A percentile compares a stretch with the other conserved stretches of the same genome.
Conservation (phyloP, 2,329 filamentous ascomycete species). For the Byssoonygena ceratinophila region DNA sequence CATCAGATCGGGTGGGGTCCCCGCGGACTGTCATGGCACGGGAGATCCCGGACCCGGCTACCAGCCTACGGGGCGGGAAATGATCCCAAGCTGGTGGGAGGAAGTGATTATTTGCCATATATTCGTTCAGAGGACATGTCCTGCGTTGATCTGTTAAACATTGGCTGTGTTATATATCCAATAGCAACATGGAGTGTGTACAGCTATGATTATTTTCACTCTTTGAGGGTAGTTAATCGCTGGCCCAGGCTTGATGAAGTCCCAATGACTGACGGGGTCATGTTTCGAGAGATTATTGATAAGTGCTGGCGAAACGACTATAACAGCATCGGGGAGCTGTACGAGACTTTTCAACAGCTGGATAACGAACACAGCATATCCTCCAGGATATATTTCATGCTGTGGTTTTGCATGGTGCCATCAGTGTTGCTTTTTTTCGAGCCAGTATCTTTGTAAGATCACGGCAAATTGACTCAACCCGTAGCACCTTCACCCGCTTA, state of each 20-base stretch:
- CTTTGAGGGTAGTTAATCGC: too few species aligned
- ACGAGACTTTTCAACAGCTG: constrained; percentile 9
- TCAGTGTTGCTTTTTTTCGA: constrained; percentile 2
- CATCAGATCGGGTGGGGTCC: too few species aligned
- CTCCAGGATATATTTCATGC: constrained; percentile 15
- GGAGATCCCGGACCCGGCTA: too few species aligned
- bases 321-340: constrained; percentile 5
- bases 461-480: too few species aligned
- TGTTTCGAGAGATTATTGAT: constrained; percentile 10
- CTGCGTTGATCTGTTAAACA: constrained; percentile 15
- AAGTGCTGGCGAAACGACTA: constrained; percentile 13
- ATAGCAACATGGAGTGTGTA: constrained; percentile 15
- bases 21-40: too few species aligned
- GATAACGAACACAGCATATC: not conserved
- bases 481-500: too few species aligned
- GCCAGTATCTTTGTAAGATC: not conserved
- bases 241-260: constrained; percentile 12
- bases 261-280: constrained; percentile 4
- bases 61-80: too few species aligned
- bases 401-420: constrained; percentile 8
- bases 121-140: too few species aligned
- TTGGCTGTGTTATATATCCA: constrained; percentile 17
- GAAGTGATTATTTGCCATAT: too few species aligned
- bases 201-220: constrained; percentile 16
- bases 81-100: too few species aligned